phyloP scores from a whole-genome alignment of 208 protist genomes.

The Leishmania guyanensis region DNA sequence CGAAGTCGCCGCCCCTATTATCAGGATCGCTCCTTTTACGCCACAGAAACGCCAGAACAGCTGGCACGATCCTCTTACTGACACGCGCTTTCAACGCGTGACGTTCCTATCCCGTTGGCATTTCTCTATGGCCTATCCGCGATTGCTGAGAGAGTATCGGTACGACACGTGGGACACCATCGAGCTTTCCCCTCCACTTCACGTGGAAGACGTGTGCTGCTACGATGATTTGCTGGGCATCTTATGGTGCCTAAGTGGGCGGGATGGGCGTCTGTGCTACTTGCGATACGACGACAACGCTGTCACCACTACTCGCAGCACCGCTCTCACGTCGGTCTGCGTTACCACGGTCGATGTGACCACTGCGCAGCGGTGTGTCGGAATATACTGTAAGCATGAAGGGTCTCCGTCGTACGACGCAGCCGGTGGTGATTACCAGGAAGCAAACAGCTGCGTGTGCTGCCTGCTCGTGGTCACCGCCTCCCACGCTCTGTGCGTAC shows the following conservation, averaged over 20 bases:
- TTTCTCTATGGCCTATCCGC: slow-evolving; percentile 17
- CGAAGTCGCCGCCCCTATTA: not conserved
- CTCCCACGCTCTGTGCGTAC: slow-evolving; percentile 2
- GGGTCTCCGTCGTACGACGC: not conserved
- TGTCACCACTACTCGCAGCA: not conserved
- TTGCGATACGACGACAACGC: not conserved
- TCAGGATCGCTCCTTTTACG: not conserved
- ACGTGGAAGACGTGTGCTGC: slow-evolving; percentile 19
- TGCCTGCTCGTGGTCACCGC: slow-evolving; percentile 5
- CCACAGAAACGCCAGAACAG: not conserved
- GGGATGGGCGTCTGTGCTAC: slow-evolving; percentile 15
- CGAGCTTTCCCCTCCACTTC: slow-evolving; percentile 7
- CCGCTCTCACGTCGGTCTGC: not conserved
- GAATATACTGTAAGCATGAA: slow-evolving; percentile 13
- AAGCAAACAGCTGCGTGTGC: not conserved
- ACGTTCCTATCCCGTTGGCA: slow-evolving; percentile 10
- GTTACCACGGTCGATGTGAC: slow-evolving; percentile 14
- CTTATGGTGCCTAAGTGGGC: slow-evolving; percentile 20
- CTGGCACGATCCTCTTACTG: slow-evolving; percentile 6
- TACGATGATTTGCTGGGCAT: slow-evolving; percentile 23
- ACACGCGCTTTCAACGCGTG: slow-evolving; percentile 25
- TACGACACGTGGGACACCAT: slow-evolving; percentile 18
- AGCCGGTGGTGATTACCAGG: not conserved
- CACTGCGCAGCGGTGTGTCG: slow-evolving; percentile 16
- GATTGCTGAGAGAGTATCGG: not conserved